phyloP scores from a whole-genome alignment of 2,329 filamentous ascomycete species.

The Ceratocystis harringtonii region DNA sequence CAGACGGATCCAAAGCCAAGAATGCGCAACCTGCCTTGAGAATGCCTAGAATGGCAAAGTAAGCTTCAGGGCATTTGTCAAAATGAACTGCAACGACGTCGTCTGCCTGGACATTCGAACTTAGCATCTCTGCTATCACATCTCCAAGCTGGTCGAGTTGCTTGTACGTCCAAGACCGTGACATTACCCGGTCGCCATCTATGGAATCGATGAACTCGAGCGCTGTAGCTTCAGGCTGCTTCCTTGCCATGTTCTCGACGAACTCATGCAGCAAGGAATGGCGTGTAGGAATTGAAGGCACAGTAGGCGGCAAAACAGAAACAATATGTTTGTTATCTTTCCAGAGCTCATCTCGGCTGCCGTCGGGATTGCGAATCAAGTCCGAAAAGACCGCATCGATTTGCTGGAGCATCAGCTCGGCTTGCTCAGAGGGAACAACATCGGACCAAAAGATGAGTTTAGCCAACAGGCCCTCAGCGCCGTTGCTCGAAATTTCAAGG shows the following conservation, averaged over 20 bases:
- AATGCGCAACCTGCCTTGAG: slow-evolving; percentile 72
- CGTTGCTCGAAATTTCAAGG: slow-evolving; percentile 54
- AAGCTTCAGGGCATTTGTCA: slow-evolving; percentile 71
- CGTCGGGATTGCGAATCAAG: slow-evolving; percentile 37
- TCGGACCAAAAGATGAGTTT: slow-evolving; percentile 51
- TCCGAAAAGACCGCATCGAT: slow-evolving; percentile 52
- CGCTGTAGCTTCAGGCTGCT: slow-evolving; percentile 45
- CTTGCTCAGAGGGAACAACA: slow-evolving; percentile 54
- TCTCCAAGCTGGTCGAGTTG: slow-evolving; percentile 59
- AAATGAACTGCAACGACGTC: slow-evolving; percentile 62
- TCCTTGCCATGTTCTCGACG: slow-evolving; percentile 47
- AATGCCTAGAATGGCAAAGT: slow-evolving; percentile 67
- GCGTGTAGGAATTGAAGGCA: slow-evolving; percentile 40
- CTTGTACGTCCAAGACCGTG: slow-evolving; percentile 51
- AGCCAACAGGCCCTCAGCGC: slow-evolving; percentile 36
- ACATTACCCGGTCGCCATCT: slow-evolving; percentile 22
- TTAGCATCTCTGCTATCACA: slow-evolving; percentile 51
- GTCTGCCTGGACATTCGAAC: slow-evolving; percentile 36
- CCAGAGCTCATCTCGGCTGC: slow-evolving; percentile 12
- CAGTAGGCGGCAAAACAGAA: slow-evolving; percentile 50
- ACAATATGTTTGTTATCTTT: slow-evolving; percentile 27
- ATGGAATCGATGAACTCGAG: slow-evolving; percentile 59
- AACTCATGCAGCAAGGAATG: slow-evolving; percentile 59
- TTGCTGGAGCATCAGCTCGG: slow-evolving; percentile 50
- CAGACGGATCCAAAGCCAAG: slow-evolving; percentile 61